Evolutionary conservation across 495 filamentous ascomycete species (phyloP).

Genomic region (Aspergillus hancockii): DNA sequence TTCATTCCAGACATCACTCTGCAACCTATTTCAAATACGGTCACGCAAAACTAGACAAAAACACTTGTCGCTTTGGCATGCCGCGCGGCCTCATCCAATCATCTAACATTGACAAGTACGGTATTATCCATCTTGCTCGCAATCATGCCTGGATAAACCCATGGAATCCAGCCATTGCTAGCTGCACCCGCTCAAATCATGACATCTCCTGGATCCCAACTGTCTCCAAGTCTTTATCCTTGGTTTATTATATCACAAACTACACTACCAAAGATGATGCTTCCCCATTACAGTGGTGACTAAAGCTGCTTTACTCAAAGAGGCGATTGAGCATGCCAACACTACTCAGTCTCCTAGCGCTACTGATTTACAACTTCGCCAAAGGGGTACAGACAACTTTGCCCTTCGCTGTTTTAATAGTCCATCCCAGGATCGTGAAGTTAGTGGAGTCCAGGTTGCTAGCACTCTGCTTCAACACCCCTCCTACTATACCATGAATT

Average conservation of each 20-base stretch:
- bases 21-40: conserved; percentile 24
- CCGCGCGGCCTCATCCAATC: conserved; percentile 6
- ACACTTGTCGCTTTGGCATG: conserved; percentile 22
- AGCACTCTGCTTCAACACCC: no score
- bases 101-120: conserved; percentile 10
- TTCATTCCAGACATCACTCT: conserved; percentile 6
- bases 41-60: neutral
- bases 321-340: no score
- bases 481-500: no score
- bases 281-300: no score
- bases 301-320: no score
- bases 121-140: conserved; percentile 13
- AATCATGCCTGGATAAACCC: conserved; percentile 17
- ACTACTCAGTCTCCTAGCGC: no score
- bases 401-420: no score
- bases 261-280: conserved; percentile 21
- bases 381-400: no score
- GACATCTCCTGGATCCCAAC: conserved; percentile 21
- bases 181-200: conserved; percentile 19
- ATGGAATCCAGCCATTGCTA: conserved; percentile 19
- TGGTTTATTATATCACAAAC: conserved; percentile 26
- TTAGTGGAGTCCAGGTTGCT: no score
- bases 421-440: no score
- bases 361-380: no score
- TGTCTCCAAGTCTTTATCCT: conserved; percentile 14